Evolutionary conservation across 352 stramenopile genomes (phyloP), one percentile per base, ranked within the genome.

Genomic region (Pythium sukuiense): DNA sequence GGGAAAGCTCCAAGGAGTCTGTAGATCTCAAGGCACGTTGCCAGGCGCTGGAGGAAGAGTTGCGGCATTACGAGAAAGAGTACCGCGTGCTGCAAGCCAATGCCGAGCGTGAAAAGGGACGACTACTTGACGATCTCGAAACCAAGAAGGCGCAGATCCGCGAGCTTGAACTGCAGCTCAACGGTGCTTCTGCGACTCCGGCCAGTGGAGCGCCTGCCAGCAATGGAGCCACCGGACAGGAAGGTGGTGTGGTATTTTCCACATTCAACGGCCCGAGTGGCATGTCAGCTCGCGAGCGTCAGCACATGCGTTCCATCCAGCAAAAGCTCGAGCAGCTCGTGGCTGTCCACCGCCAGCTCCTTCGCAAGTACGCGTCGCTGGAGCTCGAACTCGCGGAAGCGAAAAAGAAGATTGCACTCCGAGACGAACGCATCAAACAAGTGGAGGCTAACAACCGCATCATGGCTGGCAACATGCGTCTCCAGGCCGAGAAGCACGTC

Each of bases 291-390:
- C 84, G 85, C 14, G 89, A 97, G 62, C 77, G 85, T 2, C 85
- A 95, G 67, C 84, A 97, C 67, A 92, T 95, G 82, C 83, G 85
- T 8, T 94, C 86, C 2, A 95, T 97, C 41, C 88, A 97, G 57
- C 90, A 97, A 62, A 93, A 96, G 56, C 81, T 97, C 0, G 88
- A 97, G 69, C 90, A 97, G 63, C 79, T 97, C 6, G 88, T 97
- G 11, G 89, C 89, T 11, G 90, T 97, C 32, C 89, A 97, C 64
- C 85, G 89, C 13, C 89, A 97, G 65, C 70, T 97, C 16, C 63
- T 97, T 52, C 87, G 90, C 57, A 97, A 97, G 69, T 97, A 97
- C 62, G 89, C 89, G 41, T 95, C 87, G 12, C 73, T 96, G 5
- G 90, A 97, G 66, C 76, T 96, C 6, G 89, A 95, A 55, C 69